Percentiles rank a stretch among this genome's conserved stretches.
Evolutionary conservation across 2,329 filamentous ascomycete species (phyloP).

Genomic region (Stachybotrys chlorohalonatus): DNA sequence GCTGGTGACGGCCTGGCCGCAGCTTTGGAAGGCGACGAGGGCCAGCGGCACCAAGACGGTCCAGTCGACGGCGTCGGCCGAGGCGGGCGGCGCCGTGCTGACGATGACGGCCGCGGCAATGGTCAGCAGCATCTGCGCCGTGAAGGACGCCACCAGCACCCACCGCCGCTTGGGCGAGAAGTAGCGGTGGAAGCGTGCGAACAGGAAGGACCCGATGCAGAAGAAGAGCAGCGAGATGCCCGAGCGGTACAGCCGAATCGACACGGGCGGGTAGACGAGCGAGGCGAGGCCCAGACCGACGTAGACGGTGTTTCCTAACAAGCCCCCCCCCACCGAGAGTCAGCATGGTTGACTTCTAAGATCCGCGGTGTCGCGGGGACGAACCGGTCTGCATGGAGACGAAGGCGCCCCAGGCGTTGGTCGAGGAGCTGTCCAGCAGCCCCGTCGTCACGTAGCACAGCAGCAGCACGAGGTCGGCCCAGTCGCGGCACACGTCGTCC

Average conservation of each 20-base stretch:
- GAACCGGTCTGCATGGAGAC: slow-evolving; percentile 75
- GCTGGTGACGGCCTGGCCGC: slow-evolving; percentile 69
- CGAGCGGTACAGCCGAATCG: slow-evolving; percentile 42
- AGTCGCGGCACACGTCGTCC: slow-evolving; percentile 46
- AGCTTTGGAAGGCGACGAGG: slow-evolving; percentile 66
- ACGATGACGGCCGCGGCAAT: slow-evolving; percentile 44
- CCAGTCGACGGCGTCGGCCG: slow-evolving; percentile 42
- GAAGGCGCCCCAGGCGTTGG: slow-evolving; percentile 71
- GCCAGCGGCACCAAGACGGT: slow-evolving; percentile 57
- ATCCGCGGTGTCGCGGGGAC: slow-evolving; percentile 7
- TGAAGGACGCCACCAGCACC: slow-evolving; percentile 53
- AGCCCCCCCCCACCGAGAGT: background rate
- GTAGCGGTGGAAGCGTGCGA: slow-evolving; percentile 57
- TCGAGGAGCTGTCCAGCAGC: slow-evolving; percentile 65
- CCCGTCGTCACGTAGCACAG: slow-evolving; percentile 71
- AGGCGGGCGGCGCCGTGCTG: slow-evolving; percentile 32
- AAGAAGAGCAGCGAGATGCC: slow-evolving; percentile 62
- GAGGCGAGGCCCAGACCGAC: slow-evolving; percentile 64
- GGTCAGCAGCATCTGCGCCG: slow-evolving; percentile 41
- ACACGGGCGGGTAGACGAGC: slow-evolving; percentile 23
- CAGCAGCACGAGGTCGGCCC: slow-evolving; percentile 61
- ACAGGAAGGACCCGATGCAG: slow-evolving; percentile 63
- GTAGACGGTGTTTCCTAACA: slow-evolving; percentile 65
- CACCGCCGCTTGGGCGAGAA: slow-evolving; percentile 54
- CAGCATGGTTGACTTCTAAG: background rate